Evolutionary conservation across 257 asterid species (phyloP).

Genomic region (Ligustrum vulgare): DNA sequence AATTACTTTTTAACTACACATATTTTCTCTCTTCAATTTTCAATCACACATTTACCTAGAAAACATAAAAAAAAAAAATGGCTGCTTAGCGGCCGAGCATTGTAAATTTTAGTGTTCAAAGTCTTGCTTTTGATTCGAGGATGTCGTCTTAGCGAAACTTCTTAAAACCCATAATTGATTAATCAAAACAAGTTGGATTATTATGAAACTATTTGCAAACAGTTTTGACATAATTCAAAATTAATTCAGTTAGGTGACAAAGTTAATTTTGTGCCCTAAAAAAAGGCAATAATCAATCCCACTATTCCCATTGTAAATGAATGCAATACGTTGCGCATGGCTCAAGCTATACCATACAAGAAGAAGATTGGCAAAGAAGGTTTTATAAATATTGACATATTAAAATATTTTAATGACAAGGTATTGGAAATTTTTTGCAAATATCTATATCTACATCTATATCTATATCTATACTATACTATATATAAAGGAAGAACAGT

Average conservation of each 20-base stretch:
- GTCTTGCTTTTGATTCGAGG: neutral
- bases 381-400: neutral
- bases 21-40: too few relatives aligned
- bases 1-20: too few relatives aligned
- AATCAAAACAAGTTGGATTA: too few relatives aligned
- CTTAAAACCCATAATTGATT: neutral
- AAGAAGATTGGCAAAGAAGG: neutral
- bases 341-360: neutral
- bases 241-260: too few relatives aligned
- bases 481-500: too few relatives aligned
- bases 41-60: too few relatives aligned
- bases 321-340: neutral
- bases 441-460: too few relatives aligned
- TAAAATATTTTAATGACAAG: neutral
- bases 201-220: neutral
- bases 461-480: too few relatives aligned
- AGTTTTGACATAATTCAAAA: neutral
- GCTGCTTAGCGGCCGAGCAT: too few relatives aligned
- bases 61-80: too few relatives aligned
- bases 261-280: neutral
- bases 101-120: too few relatives aligned
- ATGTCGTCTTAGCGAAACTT: neutral
- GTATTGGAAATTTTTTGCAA: neutral
- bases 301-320: neutral
- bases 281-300: neutral